Percentiles rank a stretch among this genome's conserved stretches.
Conservation (phyloP, 208 protist genomes). For the Zelonia costaricensis region DNA sequence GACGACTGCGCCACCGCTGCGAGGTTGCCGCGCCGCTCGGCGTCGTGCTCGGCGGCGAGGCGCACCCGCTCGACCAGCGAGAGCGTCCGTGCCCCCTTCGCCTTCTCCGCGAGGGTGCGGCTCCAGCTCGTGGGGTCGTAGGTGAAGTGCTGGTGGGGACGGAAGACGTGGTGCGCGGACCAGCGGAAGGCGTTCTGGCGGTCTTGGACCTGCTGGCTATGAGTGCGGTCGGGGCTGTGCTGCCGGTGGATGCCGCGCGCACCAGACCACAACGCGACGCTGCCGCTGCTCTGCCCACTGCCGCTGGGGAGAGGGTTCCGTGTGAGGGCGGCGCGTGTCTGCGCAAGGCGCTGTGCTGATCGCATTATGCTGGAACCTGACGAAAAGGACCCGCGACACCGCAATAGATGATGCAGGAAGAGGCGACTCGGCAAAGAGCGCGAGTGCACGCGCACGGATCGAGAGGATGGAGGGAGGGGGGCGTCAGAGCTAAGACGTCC, state of each 20-base stretch:
- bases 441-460: too few relatives aligned
- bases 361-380: too few relatives aligned
- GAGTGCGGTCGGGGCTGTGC: conserved; percentile 62
- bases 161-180: conserved; percentile 55
- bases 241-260: conserved; percentile 14
- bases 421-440: too few relatives aligned
- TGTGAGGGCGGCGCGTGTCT: too few relatives aligned
- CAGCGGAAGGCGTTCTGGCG: conserved; percentile 77
- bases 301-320: too few relatives aligned
- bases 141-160: conserved; percentile 85
- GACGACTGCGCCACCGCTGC: not conserved
- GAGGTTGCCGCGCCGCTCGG: conserved; percentile 17
- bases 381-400: too few relatives aligned
- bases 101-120: conserved; percentile 48
- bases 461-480: too few relatives aligned
- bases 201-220: conserved; percentile 72
- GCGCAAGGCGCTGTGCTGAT: too few relatives aligned
- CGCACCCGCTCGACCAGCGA: conserved; percentile 51
- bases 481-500: too few relatives aligned
- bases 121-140: conserved; percentile 84
- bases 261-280: not conserved
- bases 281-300: not conserved
- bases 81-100: conserved; percentile 36
- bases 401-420: too few relatives aligned
- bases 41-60: conserved; percentile 36